These are phyloP conservation scores for Luzula sylvatica DNA, from an alignment of 176 grass and related monocot genomes.

Conservation along the genomic window DNA sequence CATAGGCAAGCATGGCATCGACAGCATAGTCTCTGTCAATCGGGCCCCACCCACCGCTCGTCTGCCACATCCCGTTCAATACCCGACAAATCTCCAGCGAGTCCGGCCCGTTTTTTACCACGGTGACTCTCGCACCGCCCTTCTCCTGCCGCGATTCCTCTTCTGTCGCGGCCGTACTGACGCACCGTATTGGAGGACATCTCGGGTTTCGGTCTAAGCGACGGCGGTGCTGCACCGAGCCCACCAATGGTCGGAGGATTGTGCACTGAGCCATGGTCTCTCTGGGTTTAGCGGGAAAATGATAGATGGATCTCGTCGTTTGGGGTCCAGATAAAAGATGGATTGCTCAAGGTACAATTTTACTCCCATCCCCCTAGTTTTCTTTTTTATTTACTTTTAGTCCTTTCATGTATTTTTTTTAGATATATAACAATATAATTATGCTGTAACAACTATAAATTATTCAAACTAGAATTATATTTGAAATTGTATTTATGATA, in stretches of 20 bases:
- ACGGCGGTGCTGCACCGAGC: background rate
- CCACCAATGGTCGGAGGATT: conserved; percentile 10
- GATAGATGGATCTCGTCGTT: conserved; percentile 6
- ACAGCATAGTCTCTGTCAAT: conserved; percentile 80
- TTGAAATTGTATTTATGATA: too few relatives aligned
- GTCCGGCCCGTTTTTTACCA: conserved; percentile 40
- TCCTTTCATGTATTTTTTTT: too few relatives aligned
- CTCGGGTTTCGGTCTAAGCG: background rate
- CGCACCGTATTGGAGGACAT: background rate
- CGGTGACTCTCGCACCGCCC: conserved; percentile 19
- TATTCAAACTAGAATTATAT: too few relatives aligned
- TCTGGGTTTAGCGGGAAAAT: background rate
- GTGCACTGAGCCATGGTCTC: conserved; percentile 15
- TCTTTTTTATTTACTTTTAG: too few relatives aligned
- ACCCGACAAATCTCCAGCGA: conserved; percentile 77
- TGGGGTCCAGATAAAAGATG: background rate
- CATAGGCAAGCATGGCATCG: conserved; percentile 71
- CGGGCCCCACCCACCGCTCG: conserved; percentile 69
- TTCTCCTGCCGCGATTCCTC: conserved; percentile 16
- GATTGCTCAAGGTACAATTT: too few relatives aligned
- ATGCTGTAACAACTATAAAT: too few relatives aligned
- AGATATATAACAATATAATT: too few relatives aligned
- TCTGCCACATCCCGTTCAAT: conserved; percentile 98
- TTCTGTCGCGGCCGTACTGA: conserved; percentile 2
- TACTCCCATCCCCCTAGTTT: too few relatives aligned